Conservation (phyloP, 2,329 filamentous ascomycete genomes). For the Penicillium digitatum region DNA sequence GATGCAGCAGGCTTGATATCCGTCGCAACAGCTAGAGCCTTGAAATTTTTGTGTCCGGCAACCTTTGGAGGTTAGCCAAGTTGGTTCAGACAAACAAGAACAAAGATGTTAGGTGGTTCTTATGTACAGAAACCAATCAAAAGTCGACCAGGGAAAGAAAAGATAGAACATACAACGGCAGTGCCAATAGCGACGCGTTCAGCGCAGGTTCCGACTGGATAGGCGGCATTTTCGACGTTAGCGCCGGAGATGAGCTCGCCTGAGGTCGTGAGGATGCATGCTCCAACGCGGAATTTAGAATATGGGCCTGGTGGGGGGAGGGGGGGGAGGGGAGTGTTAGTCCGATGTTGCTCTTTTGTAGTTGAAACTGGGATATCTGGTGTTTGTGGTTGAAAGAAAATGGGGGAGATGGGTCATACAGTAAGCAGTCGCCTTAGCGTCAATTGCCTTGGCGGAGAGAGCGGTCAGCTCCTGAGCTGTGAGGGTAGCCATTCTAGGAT, state of each 20-base stretch:
- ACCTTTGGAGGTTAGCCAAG: constrained; percentile 27
- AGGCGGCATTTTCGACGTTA: constrained; percentile 90
- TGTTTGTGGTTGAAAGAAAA: background rate
- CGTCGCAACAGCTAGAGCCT: constrained; percentile 79
- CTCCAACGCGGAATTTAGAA: constrained; percentile 86
- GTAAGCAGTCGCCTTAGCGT: constrained; percentile 75
- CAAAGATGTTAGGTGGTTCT: background rate
- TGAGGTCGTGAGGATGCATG: constrained; percentile 63
- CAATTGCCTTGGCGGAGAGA: constrained; percentile 60
- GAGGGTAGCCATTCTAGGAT: constrained; percentile 36
- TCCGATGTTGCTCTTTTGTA: background rate
- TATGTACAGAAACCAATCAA: background rate
- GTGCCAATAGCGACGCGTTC: constrained; percentile 85
- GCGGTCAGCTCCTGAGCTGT: constrained; percentile 60
- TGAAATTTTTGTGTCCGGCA: constrained; percentile 55
- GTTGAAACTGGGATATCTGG: background rate
- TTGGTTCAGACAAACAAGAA: background rate
- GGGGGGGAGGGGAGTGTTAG: background rate
- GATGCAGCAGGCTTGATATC: constrained; percentile 64
- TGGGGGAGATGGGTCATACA: constrained; percentile 51
- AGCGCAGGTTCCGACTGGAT: constrained; percentile 92
- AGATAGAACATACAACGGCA: constrained; percentile 56
- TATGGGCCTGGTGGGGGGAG: constrained; percentile 80
- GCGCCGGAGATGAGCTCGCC: constrained; percentile 65
- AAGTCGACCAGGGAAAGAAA: background rate